Base-by-base conservation (phyloP, 345 rosid species). In the Hibiscus syriacus region DNA sequence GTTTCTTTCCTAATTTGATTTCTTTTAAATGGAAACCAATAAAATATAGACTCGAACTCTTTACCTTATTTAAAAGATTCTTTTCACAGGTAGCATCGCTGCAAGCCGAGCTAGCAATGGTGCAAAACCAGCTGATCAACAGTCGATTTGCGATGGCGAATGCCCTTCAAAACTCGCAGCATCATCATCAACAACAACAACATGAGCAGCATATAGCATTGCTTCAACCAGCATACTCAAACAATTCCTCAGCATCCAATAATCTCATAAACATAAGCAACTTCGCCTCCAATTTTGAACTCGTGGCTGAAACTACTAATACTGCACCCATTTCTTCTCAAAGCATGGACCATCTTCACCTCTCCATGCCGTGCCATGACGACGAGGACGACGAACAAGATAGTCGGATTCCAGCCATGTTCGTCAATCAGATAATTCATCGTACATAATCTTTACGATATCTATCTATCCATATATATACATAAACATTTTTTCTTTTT, bases 231-330 rank as follows among this genome's bases (percentile, higher is more conserved):
- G 84, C 87, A 30, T 88, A 88, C 80, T 93, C 98, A 69, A 93
- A 86, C 89, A 88, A 87, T 73, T 93, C 98, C n/a, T 84, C 98
- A 1, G 88, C 83, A 66, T 88, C 98, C 71, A 87, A 84, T 46
- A 82, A 81, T 81, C 83, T 90, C 77, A 73, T 83, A 30, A 76
- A 85, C 77, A 74, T 85, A 72, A 77, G 69, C 80, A 79, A 64
- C 54, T 84, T 87, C 58, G 38, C 84, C 23, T 69, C 77, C 38
- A 74, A 75, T 75, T 80, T 83, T 55, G 92, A 89, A 65, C 67
- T 88, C 48, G 74, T 78, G 13, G 78, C 85, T 0, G 86, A 79
- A 26, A 64, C 55, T 17, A 9, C 52, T 5, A 3, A 11, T 45
- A 66, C 80, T 0, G 81, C 74, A 14, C 87, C 86, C 7, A 60